Evolutionary conservation across 2,329 filamentous ascomycete species (phyloP), one percentile per base, ranked within the genome.

Genomic region (Fusarium sp.): DNA sequence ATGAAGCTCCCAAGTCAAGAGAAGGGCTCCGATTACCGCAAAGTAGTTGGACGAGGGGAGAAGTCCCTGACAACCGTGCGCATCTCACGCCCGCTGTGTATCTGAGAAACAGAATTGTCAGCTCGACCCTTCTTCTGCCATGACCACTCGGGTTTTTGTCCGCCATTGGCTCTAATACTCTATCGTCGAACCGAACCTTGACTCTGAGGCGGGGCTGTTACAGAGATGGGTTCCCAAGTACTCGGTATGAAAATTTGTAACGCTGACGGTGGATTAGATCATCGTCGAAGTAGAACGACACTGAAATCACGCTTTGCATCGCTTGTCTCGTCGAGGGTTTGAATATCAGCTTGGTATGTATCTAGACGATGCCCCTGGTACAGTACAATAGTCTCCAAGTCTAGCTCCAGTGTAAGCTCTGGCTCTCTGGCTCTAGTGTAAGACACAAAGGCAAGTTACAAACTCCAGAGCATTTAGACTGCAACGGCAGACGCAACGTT

Each of bases 401-500:
- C 54, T 70, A 68, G 67, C 67, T 52, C 54, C 63, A 30, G 47
- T 27, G 52, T 41, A 38, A 43, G 32, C 34, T 45, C 60, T 53
- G 49, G 46, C 44, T 62, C 34, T 45, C 60, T 53, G 49, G 46
- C 44, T 62, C 65, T 47, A 69, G 66, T 55, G 43, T 49, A 47
- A 49, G 55, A 45, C 29, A 25, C 38, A 38, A 25, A 30, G 29
- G 22, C 41, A 44, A 22, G 24, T 52, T 52, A 52, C 22, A 38
- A 34, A 38, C 32, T 53, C 18, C 18, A 43, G 32, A 38, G 32
- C 30, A 34, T 44, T 49, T 43, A 62, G 40, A 67, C 48, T 67
- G 55, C 27, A 70, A 59, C 58, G 58, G 67, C 52, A 64, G 67
- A 63, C 57, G 67, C 59, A 68, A 70, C 63, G 63, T 68, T 68